Conservation (phyloP, 2,329 filamentous ascomycete species). For the Fusarium sulawesiense region DNA sequence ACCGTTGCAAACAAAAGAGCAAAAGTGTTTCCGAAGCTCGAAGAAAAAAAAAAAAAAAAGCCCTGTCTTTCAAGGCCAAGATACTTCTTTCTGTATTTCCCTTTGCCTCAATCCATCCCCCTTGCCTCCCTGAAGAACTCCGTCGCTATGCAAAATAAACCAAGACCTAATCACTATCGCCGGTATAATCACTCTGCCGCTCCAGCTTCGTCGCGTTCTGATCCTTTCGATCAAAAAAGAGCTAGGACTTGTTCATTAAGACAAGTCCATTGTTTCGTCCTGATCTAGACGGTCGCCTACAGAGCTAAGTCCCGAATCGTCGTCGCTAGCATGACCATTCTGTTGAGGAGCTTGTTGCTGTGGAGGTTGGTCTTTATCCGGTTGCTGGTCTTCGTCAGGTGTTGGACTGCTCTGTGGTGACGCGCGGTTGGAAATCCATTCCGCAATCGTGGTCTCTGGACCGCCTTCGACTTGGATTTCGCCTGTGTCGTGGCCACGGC, state of each 20-base stretch:
- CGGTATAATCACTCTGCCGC: neutral
- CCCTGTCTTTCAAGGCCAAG: constrained; percentile 6
- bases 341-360: constrained; percentile 31
- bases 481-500: constrained; percentile 76
- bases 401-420: constrained; percentile 24
- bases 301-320: constrained; percentile 68
- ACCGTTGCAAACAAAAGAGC: constrained; percentile 13
- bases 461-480: constrained; percentile 84
- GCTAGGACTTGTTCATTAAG: constrained; percentile 39
- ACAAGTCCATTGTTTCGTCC: constrained; percentile 61
- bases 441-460: constrained; percentile 50
- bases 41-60: constrained; percentile 11
- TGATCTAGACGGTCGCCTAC: constrained; percentile 61
- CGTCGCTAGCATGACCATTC: constrained; percentile 46
- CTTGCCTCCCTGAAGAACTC: constrained; percentile 40
- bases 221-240: neutral
- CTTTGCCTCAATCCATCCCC: constrained; percentile 12
- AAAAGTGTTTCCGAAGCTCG: neutral
- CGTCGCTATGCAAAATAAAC: constrained; percentile 46
- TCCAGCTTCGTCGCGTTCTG: neutral
- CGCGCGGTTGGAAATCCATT: constrained; percentile 52
- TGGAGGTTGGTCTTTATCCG: constrained; percentile 8
- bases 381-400: constrained; percentile 16
- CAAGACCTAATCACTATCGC: constrained; percentile 13
- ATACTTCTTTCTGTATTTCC: constrained; percentile 14